phyloP scores from a whole-genome alignment of 2,329 filamentous ascomycete species.

The Monilinia polystroma region DNA sequence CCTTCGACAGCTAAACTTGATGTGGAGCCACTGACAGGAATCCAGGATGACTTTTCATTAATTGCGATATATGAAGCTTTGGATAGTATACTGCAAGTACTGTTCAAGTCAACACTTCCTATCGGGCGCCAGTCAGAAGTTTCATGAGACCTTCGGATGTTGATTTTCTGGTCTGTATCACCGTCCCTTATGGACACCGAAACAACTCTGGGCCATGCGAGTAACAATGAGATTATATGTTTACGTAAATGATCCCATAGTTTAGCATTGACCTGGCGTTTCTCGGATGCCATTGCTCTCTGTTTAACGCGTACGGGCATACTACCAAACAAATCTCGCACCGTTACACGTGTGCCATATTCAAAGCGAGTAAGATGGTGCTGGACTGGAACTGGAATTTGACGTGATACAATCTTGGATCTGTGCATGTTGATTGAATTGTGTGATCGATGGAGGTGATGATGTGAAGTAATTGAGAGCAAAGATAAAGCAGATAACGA shows the following conservation, averaged over 20 bases:
- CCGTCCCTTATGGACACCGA: constrained; percentile 59
- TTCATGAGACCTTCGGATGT: constrained; percentile 30
- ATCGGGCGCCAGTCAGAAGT: background rate
- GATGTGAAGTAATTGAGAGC: constrained; percentile 72
- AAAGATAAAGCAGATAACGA: constrained; percentile 75
- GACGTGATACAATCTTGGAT: constrained; percentile 62
- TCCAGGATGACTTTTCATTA: constrained; percentile 59
- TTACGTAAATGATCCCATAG: constrained; percentile 54
- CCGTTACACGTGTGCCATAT: constrained; percentile 73
- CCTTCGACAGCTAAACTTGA: constrained; percentile 63
- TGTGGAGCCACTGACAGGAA: constrained; percentile 66
- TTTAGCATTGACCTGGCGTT: constrained; percentile 50
- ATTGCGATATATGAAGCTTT: constrained; percentile 65
- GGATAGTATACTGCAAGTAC: constrained; percentile 55
- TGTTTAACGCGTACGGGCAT: constrained; percentile 91
- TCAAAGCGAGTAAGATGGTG: constrained; percentile 54
- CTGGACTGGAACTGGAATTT: constrained; percentile 58
- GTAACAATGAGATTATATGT: constrained; percentile 61
- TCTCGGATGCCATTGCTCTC: constrained; percentile 56
- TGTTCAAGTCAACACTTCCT: constrained; percentile 27
- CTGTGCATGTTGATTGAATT: constrained; percentile 70
- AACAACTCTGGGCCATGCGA: constrained; percentile 63
- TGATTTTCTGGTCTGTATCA: constrained; percentile 30
- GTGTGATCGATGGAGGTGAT: constrained; percentile 57
- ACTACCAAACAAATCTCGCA: constrained; percentile 81